These are phyloP conservation scores for Pichia gijzeniarum DNA, from an alignment of 805 yeast genomes.

Conservation along the genomic window DNA sequence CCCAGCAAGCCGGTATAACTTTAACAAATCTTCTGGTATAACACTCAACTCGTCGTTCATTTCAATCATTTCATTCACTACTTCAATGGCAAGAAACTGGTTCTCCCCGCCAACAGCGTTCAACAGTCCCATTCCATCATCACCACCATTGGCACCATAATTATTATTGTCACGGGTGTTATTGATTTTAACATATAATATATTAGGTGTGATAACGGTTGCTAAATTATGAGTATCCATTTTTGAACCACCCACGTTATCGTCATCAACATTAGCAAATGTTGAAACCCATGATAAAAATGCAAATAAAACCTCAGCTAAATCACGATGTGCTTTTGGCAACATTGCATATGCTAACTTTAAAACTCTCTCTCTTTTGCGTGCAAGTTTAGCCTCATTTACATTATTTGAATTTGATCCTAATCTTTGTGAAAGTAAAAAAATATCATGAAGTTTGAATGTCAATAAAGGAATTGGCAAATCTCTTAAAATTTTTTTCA, in stretches of 20 bases:
- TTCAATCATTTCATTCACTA: slow-evolving; percentile 75
- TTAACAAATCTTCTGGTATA: slow-evolving; percentile 62
- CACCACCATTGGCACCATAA: slow-evolving; percentile 1
- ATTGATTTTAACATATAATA: slow-evolving; percentile 46
- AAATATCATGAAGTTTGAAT: slow-evolving; percentile 63
- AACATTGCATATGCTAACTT: slow-evolving; percentile 67
- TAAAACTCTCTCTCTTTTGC: slow-evolving; percentile 45
- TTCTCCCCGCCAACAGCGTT: slow-evolving; percentile 45
- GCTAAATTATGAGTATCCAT: slow-evolving; percentile 96
- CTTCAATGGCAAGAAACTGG: slow-evolving; percentile 87
- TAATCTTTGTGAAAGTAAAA: slow-evolving; percentile 63
- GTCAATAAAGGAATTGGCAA: slow-evolving; percentile 89
- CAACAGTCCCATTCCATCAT: slow-evolving; percentile 4
- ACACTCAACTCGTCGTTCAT: slow-evolving; percentile 74
- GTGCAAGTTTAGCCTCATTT: slow-evolving; percentile 14
- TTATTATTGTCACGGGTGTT: background rate
- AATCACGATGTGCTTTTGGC: slow-evolving; percentile 76
- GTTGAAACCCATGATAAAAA: slow-evolving; percentile 95
- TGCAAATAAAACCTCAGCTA: slow-evolving; percentile 76
- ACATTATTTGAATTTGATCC: slow-evolving; percentile 25
- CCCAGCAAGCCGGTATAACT: slow-evolving; percentile 42
- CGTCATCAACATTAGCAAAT: slow-evolving; percentile 82
- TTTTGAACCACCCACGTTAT: slow-evolving; percentile 85
- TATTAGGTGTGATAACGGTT: slow-evolving; percentile 91
- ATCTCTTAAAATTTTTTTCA: slow-evolving; percentile 88